Conservation (phyloP, 352 stramenopile genomes). For the Salisapilia sapeloensis region DNA sequence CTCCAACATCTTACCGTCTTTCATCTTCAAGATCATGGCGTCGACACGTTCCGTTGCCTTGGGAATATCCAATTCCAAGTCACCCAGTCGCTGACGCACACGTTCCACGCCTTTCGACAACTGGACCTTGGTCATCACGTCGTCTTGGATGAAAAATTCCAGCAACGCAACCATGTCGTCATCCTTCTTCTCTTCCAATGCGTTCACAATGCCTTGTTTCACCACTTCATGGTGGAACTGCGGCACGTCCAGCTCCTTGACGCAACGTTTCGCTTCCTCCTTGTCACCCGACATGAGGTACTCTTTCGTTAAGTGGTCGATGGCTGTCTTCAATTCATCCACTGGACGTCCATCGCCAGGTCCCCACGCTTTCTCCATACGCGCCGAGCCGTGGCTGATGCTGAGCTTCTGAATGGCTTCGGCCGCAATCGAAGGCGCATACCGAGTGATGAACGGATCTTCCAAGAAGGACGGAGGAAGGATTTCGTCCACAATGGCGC, state of each 20-base stretch:
- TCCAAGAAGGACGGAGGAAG: conserved; percentile 95
- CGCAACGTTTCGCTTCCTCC: conserved; percentile 86
- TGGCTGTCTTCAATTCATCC: conserved; percentile 87
- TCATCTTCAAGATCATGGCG: too few species aligned
- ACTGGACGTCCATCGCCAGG: conserved; percentile 85
- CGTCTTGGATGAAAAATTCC: conserved; percentile 19
- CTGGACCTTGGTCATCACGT: conserved; percentile 27
- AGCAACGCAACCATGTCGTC: conserved; percentile 22
- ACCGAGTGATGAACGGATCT: conserved; percentile 88
- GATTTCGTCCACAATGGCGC: conserved; percentile 97
- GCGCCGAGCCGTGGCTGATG: conserved; percentile 90
- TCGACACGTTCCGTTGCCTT: too few species aligned
- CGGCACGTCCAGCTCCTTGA: conserved; percentile 87
- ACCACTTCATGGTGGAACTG: conserved; percentile 97
- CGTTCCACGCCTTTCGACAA: conserved; percentile 70
- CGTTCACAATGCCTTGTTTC: conserved; percentile 50
- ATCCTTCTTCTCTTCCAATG: conserved; percentile 16
- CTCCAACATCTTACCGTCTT: too few species aligned
- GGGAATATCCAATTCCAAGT: too few species aligned
- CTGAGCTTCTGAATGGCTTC: conserved; percentile 93
- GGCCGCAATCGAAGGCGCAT: conserved; percentile 89
- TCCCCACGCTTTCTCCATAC: conserved; percentile 96
- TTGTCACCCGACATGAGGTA: conserved; percentile 90
- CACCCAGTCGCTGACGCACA: too few species aligned
- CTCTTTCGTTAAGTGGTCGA: conserved; percentile 93